phyloP scores from a whole-genome alignment of 495 filamentous ascomycete species.

The Choiromyces venosus region DNA sequence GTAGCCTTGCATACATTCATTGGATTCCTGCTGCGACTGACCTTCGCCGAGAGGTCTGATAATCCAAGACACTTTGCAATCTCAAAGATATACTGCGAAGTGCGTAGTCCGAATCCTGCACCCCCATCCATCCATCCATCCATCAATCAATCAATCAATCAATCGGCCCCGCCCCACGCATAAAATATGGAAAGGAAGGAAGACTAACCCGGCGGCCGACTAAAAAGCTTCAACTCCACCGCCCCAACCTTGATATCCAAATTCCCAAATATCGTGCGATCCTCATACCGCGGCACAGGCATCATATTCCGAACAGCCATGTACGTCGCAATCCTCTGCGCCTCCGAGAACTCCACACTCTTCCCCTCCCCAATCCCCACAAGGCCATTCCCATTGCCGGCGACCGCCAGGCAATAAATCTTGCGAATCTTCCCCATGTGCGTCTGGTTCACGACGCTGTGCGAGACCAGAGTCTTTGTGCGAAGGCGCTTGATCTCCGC shows the following conservation, averaged over 20 bases:
- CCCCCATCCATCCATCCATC: too few relatives aligned
- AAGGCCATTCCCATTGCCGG: constrained; percentile 77
- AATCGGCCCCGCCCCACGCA: neutral
- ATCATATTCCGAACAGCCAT: constrained; percentile 78
- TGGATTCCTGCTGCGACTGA: constrained; percentile 74
- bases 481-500: constrained; percentile 53
- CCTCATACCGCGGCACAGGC: constrained; percentile 82
- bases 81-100: constrained; percentile 84
- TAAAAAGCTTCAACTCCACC: constrained; percentile 68
- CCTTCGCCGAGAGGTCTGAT: constrained; percentile 72
- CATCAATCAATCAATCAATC: neutral
- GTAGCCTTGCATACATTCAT: constrained; percentile 96
- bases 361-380: constrained; percentile 88
- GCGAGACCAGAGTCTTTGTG: constrained; percentile 61
- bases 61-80: constrained; percentile 81
- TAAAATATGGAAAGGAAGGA: constrained; percentile 3
- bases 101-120: constrained; percentile 89
- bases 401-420: constrained; percentile 64
- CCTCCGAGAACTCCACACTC: constrained; percentile 63
- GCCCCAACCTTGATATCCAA: constrained; percentile 79
- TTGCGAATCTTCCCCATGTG: constrained; percentile 84
- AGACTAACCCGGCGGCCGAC: constrained; percentile 77
- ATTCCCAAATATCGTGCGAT: constrained; percentile 81
- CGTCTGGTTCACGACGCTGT: constrained; percentile 83
- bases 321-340: constrained; percentile 60